Base-by-base conservation (phyloP, 1,139 yeast species). In the Taphrina populina region DNA sequence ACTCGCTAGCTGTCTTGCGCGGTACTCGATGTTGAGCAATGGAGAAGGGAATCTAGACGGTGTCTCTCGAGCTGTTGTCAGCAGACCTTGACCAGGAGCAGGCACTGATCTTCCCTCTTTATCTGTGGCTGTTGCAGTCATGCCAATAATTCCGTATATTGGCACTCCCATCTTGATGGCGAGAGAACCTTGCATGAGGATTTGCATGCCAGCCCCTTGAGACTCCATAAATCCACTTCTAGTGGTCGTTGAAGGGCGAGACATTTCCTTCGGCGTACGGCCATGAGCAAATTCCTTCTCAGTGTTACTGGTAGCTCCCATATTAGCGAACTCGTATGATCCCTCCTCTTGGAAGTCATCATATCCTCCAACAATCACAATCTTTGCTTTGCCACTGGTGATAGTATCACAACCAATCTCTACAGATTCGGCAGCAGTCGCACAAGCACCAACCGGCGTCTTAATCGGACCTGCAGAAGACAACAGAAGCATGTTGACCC, bases 261-360 rank as follows among this genome's bases (percentile, higher is more conserved):
- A 92, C 98, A 92, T 92, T 73, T 92, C 98, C 63, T 83, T 78
- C 64, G 99, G 97, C 58, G 96, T 88, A 77, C 99, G 88, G 63
- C 99, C 99, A 65, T 88, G 92, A 58, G 81, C 95, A 65, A 84
- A 78, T 74, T 92, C 99, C 60, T 82, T 85, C 59, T 79, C 69
- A 33, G 97, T 77, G 73, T 90, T 88, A 43, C 96, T 85, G 52
- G 99, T 92, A 58, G 98, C 98, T 68, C 90, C 90, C 99, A 92
- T 92, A 77, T 92, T 92, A 69, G 90, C 98, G 73, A 92, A 92
- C 73, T 92, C 99, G 67, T 82, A 84, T 60, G 97, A 88, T 65
- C 97, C 96, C 76, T 92, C 98, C 75, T 92, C 98, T 75, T 88
- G 96, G 94, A 92, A 90, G 70, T 92, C 98, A 76, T 92, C 98